Evolutionary conservation across 257 asterid species (phyloP).

Genomic region (Osmanthus fragrans): DNA sequence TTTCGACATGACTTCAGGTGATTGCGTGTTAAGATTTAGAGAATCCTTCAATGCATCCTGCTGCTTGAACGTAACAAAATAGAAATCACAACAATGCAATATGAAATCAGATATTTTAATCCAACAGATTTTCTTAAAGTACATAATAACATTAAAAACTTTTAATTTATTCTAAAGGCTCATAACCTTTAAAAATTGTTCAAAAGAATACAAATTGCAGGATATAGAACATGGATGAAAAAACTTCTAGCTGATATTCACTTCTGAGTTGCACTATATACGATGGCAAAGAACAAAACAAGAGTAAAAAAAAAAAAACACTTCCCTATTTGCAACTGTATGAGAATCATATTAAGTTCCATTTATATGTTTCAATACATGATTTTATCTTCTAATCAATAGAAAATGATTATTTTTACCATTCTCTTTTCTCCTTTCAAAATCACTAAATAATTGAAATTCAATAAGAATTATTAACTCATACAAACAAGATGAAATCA

Average conservation of each 20-base stretch:
- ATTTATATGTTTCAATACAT: neutral
- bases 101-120: neutral
- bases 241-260: neutral
- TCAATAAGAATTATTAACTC: neutral
- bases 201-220: neutral
- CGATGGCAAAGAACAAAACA: neutral
- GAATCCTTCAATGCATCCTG: slow-evolving; percentile 58
- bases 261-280: neutral
- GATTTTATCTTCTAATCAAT: neutral
- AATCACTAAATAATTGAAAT: neutral
- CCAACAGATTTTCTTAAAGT: neutral
- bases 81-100: neutral
- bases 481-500: neutral
- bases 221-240: neutral
- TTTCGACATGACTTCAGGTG: slow-evolving; percentile 55
- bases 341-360: neutral
- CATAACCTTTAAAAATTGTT: neutral
- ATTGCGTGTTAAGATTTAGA: slow-evolving; percentile 34
- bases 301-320: neutral
- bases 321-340: neutral
- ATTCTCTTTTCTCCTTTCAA: neutral
- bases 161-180: neutral
- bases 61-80: slow-evolving; percentile 16
- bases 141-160: neutral
- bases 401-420: neutral